Evolutionary conservation across 805 yeast species (phyloP), one percentile per base, ranked within the genome.

Genomic region (Lipomyces mesembrius): DNA sequence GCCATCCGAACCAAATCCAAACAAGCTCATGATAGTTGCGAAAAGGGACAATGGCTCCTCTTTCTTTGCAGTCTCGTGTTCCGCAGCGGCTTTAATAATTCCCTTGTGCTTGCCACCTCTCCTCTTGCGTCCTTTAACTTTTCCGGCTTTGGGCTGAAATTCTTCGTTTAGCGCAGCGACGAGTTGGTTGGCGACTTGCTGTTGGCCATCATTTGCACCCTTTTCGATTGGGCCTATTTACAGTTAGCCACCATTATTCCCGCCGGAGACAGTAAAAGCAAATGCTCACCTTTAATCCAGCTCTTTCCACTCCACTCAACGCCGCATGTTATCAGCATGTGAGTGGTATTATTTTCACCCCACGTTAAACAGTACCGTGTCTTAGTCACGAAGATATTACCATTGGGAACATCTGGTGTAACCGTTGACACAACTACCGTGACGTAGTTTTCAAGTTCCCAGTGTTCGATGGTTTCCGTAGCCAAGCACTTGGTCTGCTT

Each of bases 341-440:
- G 79, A 3, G 97, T 88, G 29, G 79, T 76, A 73, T 88, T 90
- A 35, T 82, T 77, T 8, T 80, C 81, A 0, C 83, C 92, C 98
- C 99, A 95, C 2, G 88, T 82, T 63, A 92, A 78, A 57, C 87
- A 80, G 73, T 87, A 90, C 67, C 90, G 82, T 0, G 97, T 91
- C 69, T 86, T 83, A 1, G 92, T 92, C 39, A 84, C 82, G 76
- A 95, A 95, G 0, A 90, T 84, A 55, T 83, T 83, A 3, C 99
- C 99, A 73, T 93, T 89, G 0, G 99, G 99, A 17, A 95, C 98
- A 75, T 92, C 95, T 0, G 99, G 99, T 0, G 99, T 93, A 53
- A 79, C 81, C 0, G 94, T 86, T 1, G 85, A 81, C 54, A 88
- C 86, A 1, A 87, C 78, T 1, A 92, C 86, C 66, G 86, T 83